A percentile compares a stretch with the other conserved stretches of the same genome.
Evolutionary conservation across 108 stramenopile genomes (phyloP).

Genomic region (Skeletonema tropicum): DNA sequence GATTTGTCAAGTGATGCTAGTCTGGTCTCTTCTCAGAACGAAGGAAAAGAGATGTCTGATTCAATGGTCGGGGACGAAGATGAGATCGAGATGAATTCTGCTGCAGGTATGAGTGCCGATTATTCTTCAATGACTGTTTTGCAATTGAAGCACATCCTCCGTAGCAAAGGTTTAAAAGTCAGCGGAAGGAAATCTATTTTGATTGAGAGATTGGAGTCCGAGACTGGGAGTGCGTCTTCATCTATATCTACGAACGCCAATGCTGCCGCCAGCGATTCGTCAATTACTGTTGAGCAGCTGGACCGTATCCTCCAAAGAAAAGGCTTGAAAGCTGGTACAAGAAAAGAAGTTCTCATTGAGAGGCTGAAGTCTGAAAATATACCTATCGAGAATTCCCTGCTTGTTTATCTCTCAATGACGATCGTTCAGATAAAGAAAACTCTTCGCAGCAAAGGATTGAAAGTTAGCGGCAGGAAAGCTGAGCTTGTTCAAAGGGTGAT

Average conservation of each 20-base stretch:
- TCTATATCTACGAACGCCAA: not conserved
- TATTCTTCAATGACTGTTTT: conserved; percentile 24
- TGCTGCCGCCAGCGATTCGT: not conserved
- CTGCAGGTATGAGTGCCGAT: not conserved
- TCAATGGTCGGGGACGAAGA: not conserved
- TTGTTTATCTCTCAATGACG: not conserved
- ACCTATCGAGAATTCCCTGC: not conserved
- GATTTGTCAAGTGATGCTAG: not conserved
- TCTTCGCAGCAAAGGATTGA: not conserved
- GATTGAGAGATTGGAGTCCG: conserved; percentile 14
- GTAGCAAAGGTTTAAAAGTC: conserved; percentile 24
- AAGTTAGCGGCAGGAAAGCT: conserved; percentile 4
- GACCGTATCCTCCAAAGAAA: not conserved
- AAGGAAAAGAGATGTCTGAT: not conserved
- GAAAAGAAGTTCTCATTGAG: not conserved
- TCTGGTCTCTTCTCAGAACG: not conserved
- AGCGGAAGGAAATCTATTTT: conserved; percentile 23
- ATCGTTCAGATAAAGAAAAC: not conserved
- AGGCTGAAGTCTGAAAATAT: not conserved
- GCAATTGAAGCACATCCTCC: conserved; percentile 21
- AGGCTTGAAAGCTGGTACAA: not conserved
- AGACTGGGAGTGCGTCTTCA: not conserved
- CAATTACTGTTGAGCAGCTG: not conserved
- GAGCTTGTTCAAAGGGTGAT: not conserved
- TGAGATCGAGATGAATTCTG: not conserved